Conservation (phyloP, 176 grass and related monocot genomes). For the Cenchrus purpureus region DNA sequence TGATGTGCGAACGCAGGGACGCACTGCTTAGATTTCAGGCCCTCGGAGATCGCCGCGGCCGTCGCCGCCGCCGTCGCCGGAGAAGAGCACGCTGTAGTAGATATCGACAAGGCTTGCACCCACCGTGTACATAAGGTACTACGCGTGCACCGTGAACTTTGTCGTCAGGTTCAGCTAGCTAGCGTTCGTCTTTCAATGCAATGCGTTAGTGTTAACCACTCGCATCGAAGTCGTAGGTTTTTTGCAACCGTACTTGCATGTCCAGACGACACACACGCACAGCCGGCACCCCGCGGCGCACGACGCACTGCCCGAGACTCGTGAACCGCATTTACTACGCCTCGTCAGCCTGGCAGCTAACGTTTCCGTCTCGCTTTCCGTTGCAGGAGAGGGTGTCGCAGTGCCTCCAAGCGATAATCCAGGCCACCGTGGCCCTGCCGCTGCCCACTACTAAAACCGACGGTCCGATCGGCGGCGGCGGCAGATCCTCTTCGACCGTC, state of each 20-base stretch:
- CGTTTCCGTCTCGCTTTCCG: slow-evolving; percentile 5
- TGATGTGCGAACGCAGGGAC: slow-evolving; percentile 44
- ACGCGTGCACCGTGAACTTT: not conserved
- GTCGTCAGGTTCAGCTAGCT: not conserved
- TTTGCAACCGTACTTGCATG: slow-evolving; percentile 11
- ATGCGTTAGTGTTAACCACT: not conserved
- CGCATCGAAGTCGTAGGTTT: slow-evolving; percentile 27
- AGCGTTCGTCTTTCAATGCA: not conserved
- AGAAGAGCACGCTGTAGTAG: slow-evolving; percentile 49
- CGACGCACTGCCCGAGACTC: not conserved
- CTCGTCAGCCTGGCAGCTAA: slow-evolving; percentile 26
- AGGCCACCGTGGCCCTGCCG: slow-evolving; percentile 47
- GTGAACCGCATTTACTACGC: slow-evolving; percentile 41
- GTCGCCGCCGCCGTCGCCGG: slow-evolving; percentile 57
- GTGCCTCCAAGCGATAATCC: slow-evolving; percentile 58
- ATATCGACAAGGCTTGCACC: slow-evolving; percentile 52
- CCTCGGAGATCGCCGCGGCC: slow-evolving; percentile 83
- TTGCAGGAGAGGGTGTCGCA: slow-evolving; percentile 68
- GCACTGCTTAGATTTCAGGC: slow-evolving; percentile 64
- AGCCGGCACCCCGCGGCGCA: not conserved
- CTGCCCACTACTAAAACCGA: slow-evolving; percentile 26
- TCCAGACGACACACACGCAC: not conserved
- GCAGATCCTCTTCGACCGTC: slow-evolving; percentile 13
- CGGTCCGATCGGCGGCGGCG: not conserved
- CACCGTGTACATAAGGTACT: slow-evolving; percentile 77